Base-by-base conservation (phyloP, 257 asterid species). In the Apocynum venetum region DNA sequence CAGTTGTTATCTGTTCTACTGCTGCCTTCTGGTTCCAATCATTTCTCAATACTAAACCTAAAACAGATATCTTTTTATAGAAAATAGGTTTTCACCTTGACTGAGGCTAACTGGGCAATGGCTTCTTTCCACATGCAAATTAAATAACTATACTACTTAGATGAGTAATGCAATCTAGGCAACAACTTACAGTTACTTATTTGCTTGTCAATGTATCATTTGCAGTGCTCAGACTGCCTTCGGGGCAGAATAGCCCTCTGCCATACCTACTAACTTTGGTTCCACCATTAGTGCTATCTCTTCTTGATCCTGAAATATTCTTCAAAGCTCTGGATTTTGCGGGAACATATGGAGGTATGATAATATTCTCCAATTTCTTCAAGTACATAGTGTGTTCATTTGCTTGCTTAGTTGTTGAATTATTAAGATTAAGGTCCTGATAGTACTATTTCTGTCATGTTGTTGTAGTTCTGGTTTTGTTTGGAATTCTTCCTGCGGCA, bases 251-350 rank as follows among this genome's bases (percentile, higher is more conserved):
- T 86, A 84, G 81, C 79, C 87, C 90, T 65, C 80, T 92, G 85
- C 90, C 95, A 0, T 94, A 92, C 80, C 38, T 84, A 20, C 95
- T 92, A 19, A 86, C 97, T 46, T 67, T 89, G 79, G 48, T 91
- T 70, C 98, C 98, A 8, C 98, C 97, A 0, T 76, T 94, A 87
- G 77, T 92, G 36, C 78, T 94, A 48, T 87, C 97, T 19, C 76
- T 88, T 85, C 87, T 90, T 78, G 93, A 94, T 85, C 98, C 97
- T n/a, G 96, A 91, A 77, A 89, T 92, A 77, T 94, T 92, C 90
- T 94, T 92, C 84, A 94, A 92, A 82, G 97, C 98, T 60, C 78
- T 94, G 89, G 97, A 94, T 87, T 92, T 94, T 74, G 97, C 98
- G 19, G 97, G 97, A 82, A 94, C 98, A 13, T 91, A 94, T 61